These are phyloP conservation scores for Colletotrichum trifolii DNA, from an alignment of 2,329 filamentous ascomycete species.

Conservation along the genomic window DNA sequence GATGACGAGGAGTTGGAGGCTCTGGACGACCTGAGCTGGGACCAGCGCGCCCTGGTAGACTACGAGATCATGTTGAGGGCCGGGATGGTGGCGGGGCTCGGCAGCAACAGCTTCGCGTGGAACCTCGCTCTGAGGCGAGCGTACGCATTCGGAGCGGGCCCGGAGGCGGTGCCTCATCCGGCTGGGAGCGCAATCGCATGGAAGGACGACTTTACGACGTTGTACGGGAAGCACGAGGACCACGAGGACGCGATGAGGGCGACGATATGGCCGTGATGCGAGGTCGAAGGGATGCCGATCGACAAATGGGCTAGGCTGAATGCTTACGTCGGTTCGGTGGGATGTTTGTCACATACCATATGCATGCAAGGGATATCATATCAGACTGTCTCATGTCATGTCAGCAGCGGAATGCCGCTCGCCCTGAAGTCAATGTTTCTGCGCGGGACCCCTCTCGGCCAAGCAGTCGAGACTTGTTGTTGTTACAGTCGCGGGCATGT, in stretches of 20 bases:
- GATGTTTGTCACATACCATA: constrained; percentile 25
- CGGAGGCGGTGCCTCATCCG: constrained; percentile 18
- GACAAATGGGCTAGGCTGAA: constrained; percentile 13
- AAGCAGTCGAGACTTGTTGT: too few species aligned
- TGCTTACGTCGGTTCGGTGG: constrained; percentile 23
- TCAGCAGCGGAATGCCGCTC: constrained; percentile 21
- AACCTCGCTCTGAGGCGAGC: constrained; percentile 56
- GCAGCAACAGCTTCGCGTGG: constrained; percentile 59
- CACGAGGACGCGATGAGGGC: constrained; percentile 43
- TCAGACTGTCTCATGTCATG: constrained; percentile 24
- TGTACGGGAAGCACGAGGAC: constrained; percentile 43
- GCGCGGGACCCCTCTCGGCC: background rate
- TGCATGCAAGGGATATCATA: constrained; percentile 33
- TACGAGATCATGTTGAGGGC: constrained; percentile 60
- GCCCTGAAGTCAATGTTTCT: background rate
- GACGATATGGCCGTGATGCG: constrained; percentile 33
- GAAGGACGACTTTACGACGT: constrained; percentile 46
- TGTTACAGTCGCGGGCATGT: background rate
- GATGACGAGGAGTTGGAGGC: constrained; percentile 46
- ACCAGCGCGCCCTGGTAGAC: constrained; percentile 62
- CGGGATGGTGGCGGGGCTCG: constrained; percentile 55
- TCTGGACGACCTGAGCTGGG: constrained; percentile 54
- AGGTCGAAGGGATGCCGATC: background rate
- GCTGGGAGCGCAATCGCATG: constrained; percentile 41
- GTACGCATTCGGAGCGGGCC: constrained; percentile 40